Conservation (phyloP, 2,329 filamentous ascomycete species). For the Coniochaeta sp. region DNA sequence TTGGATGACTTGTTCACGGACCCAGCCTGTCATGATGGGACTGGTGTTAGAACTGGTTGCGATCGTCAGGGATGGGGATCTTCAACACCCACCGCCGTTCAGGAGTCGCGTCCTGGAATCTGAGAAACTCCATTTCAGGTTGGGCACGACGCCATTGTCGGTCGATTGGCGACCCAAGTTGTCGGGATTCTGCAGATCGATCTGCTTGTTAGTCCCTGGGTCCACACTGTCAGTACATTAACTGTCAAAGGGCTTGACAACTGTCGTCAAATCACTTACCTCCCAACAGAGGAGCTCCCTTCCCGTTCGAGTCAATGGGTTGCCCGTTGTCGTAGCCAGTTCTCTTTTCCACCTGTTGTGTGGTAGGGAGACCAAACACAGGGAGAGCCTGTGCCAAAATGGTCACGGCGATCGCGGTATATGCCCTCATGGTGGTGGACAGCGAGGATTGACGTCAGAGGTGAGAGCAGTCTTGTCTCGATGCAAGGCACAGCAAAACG, state of each 20-base stretch:
- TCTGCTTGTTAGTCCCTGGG: slow-evolving; percentile 51
- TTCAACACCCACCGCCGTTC: slow-evolving; percentile 34
- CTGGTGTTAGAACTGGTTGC: background rate
- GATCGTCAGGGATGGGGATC: background rate
- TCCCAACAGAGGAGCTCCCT: slow-evolving; percentile 53
- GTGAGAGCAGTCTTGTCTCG: background rate
- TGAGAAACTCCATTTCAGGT: slow-evolving; percentile 64
- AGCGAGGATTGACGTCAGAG: background rate
- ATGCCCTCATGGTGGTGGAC: background rate
- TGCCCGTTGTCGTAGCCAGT: slow-evolving; percentile 40
- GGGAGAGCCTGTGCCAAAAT: background rate
- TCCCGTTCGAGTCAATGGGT: slow-evolving; percentile 49
- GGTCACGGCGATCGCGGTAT: background rate
- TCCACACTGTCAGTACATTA: background rate
- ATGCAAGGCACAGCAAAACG: background rate
- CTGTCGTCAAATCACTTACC: slow-evolving; percentile 11
- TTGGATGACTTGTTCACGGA: slow-evolving; percentile 58
- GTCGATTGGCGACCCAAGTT: slow-evolving; percentile 56
- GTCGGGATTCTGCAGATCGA: slow-evolving; percentile 58
- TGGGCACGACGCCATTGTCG: slow-evolving; percentile 57
- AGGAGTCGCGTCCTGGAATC: slow-evolving; percentile 57
- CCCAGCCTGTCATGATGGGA: slow-evolving; percentile 48
- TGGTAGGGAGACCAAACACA: background rate
- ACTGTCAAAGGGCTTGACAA: slow-evolving; percentile 5
- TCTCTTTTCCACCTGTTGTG: background rate